A percentile compares a stretch with the other conserved stretches of the same genome.
Evolutionary conservation across 768 basidiomycete genomes (phyloP).

Genomic region (Paxillus involutus): DNA sequence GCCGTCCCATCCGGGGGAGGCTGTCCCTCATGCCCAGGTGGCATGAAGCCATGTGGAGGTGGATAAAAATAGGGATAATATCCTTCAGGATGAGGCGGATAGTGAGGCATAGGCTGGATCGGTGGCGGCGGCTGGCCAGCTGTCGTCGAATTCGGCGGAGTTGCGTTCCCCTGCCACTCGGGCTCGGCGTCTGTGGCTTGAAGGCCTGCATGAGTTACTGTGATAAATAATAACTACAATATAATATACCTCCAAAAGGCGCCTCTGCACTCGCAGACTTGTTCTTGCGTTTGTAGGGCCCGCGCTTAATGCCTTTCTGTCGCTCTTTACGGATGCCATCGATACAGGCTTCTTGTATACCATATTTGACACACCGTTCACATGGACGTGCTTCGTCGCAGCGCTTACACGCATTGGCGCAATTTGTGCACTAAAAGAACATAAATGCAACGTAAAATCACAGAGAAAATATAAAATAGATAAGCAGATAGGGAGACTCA

Average conservation of each 20-base stretch:
- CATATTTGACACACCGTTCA: slow-evolving; percentile 63
- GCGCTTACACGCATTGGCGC: slow-evolving; percentile 56
- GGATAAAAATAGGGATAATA: slow-evolving; percentile 47
- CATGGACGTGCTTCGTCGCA: slow-evolving; percentile 62
- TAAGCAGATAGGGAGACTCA: slow-evolving; percentile 28
- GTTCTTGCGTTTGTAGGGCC: slow-evolving; percentile 56
- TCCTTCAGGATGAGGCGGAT: slow-evolving; percentile 39
- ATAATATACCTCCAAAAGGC: slow-evolving; percentile 20
- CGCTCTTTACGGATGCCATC: slow-evolving; percentile 67
- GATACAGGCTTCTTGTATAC: slow-evolving; percentile 52
- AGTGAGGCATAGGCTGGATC: slow-evolving; percentile 27
- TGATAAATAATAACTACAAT: too few species aligned
- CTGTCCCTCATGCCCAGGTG: slow-evolving; percentile 37
- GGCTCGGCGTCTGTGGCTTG: slow-evolving; percentile 27
- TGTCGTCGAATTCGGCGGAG: slow-evolving; percentile 11
- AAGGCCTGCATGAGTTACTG: slow-evolving; percentile 13
- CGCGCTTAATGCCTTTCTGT: slow-evolving; percentile 58
- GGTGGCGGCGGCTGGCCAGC: slow-evolving; percentile 21
- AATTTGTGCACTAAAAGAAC: slow-evolving; percentile 50
- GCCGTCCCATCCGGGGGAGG: slow-evolving; percentile 30
- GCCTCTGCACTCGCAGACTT: slow-evolving; percentile 26
- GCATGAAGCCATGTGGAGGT: slow-evolving; percentile 39
- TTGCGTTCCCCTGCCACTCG: slow-evolving; percentile 32
- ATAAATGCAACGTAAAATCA: background rate
- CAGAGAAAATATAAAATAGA: slow-evolving; percentile 1